Evolutionary conservation across 1,284 basidiomycete species (phyloP), one percentile per base, ranked within the genome.

Genomic region (Melanopsichium pennsylvanicum): DNA sequence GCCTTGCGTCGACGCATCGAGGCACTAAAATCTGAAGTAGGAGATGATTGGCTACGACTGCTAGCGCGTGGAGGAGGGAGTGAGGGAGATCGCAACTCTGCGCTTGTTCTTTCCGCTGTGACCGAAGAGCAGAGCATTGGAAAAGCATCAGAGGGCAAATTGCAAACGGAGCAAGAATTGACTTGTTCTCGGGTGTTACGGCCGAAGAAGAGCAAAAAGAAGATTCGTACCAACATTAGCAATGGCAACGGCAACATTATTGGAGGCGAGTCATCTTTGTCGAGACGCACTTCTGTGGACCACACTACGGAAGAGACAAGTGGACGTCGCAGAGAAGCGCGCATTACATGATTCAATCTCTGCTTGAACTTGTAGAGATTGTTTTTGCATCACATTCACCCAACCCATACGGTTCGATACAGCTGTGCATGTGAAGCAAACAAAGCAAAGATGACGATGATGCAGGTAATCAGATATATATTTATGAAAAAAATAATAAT

Each of bases 31-130:
- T 58, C 56, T 22, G 72, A 74, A 32, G 71, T 75, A 7, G 79
- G 79, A 15, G 79, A 81, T 39, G 78, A 81, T 34, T 81, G 79
- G 79, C 45, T 81, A 18, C 59, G 77, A 3, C 38, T 73, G 2
- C 33, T 76, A 12, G 67, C 72, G 1, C 29, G 59, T 6, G 59
- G 57, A 5, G 59, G 54, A 8, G 54, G 50, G 9, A 32, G 34
- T 15, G 34, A 18, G 4, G 51, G 38, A 4, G 51, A 62, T 22
- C 35, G 48, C 6, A 32, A 35, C 3, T 55, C 51, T 11, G 19
- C 29, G 19, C 19, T 50, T 5, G 9, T 38, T 2, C 27, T 34
- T 9, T n/a, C 33, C 3, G 33, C n/a, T 25, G 21, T 23, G 4
- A 25, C 29, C 2, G 26, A 37, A 13, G 25, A 52, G n/a, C 7